Percentiles rank a stretch among this genome's conserved stretches.
Conservation (phyloP, 2,329 filamentous ascomycete species). For the Phialophora chinensis region DNA sequence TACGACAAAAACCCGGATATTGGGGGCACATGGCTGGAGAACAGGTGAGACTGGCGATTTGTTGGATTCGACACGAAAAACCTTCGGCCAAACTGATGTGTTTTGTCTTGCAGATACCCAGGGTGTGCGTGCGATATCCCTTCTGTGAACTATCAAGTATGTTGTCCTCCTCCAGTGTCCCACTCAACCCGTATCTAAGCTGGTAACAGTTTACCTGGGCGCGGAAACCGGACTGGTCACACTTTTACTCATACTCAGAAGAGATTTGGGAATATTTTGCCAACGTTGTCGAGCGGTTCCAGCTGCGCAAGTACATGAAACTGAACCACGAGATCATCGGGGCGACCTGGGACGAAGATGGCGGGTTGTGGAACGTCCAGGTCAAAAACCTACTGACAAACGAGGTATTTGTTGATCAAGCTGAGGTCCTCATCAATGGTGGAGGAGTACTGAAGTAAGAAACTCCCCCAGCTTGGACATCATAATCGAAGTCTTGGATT, state of each 20-base stretch:
- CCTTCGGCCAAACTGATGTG: too few species aligned
- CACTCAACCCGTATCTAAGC: too few species aligned
- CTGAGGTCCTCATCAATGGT: slow-evolving; percentile 51
- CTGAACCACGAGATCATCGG: slow-evolving; percentile 39
- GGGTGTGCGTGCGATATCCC: slow-evolving; percentile 53
- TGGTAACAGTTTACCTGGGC: slow-evolving; percentile 50
- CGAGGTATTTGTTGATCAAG: slow-evolving; percentile 57
- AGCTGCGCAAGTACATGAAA: slow-evolving; percentile 40
- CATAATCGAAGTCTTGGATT: slow-evolving; percentile 43
- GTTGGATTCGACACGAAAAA: too few species aligned
- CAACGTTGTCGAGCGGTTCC: slow-evolving; percentile 35
- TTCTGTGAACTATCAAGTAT: slow-evolving; percentile 41
- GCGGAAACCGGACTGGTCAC: slow-evolving; percentile 39
- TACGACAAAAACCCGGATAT: slow-evolving; percentile 42
- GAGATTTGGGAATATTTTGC: slow-evolving; percentile 43
- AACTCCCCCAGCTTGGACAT: too few species aligned
- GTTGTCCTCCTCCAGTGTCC: too few species aligned
- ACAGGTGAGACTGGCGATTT: slow-evolving; percentile 32
- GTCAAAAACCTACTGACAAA: slow-evolving; percentile 47
- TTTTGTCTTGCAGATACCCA: slow-evolving; percentile 40
- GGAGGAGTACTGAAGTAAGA: slow-evolving; percentile 46
- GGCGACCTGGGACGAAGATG: slow-evolving; percentile 42
- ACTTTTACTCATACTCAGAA: slow-evolving; percentile 37
- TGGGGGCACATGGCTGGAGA: slow-evolving; percentile 44
- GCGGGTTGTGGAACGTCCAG: slow-evolving; percentile 40